Base-by-base conservation (phyloP, 1,284 basidiomycete species). In the Calocybe gambosa region DNA sequence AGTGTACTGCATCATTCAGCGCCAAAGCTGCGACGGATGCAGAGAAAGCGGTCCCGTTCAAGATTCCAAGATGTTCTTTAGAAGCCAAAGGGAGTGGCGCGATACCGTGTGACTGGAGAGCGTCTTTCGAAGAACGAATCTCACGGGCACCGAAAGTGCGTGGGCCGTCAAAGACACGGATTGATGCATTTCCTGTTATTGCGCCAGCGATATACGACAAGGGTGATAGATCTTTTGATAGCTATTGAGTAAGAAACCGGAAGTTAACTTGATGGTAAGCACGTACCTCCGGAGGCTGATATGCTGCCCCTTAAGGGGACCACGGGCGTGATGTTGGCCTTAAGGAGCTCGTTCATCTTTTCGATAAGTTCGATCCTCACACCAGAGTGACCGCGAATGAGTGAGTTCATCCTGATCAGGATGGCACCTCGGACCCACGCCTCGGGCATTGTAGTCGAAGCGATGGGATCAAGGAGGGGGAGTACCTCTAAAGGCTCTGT, bases 341-440 rank as follows among this genome's bases (percentile, higher is more conserved):
- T 67, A 42, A 94, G 75, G 44, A 93, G 75, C 28, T 78, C 74
- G 48, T 76, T 77, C 80, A 93, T 89, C 57, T 82, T 82, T 61
- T 90, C 75, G 47, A 93, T 77, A 31, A 93, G 77, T 53, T 85
- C 80, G 75, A 83, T 85, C 36, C 90, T 77, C 7, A 93, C 83
- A 39, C 87, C 91, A 28, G 87, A 91, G 66, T 93, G 91, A 0
- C 89, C 90, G n/a, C 89, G 80, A 45, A 90, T 78, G 43, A 92
- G 77, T 1, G 87, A 90, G 67, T 93, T 93, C 71, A 89, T 84
- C 54, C 91, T 84, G 52, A 94, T 75, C 7, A 91, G 68, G 55
- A 93, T 90, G 1, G 91, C 89, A 12, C 86, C 91, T 42, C 89
- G 82, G n/a, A 91, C 89, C 85, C 90, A 93, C 5, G 88, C 70